These are phyloP conservation scores for Trichoderma aggressivum DNA, from an alignment of 2,329 filamentous ascomycete species.

Conservation along the genomic window DNA sequence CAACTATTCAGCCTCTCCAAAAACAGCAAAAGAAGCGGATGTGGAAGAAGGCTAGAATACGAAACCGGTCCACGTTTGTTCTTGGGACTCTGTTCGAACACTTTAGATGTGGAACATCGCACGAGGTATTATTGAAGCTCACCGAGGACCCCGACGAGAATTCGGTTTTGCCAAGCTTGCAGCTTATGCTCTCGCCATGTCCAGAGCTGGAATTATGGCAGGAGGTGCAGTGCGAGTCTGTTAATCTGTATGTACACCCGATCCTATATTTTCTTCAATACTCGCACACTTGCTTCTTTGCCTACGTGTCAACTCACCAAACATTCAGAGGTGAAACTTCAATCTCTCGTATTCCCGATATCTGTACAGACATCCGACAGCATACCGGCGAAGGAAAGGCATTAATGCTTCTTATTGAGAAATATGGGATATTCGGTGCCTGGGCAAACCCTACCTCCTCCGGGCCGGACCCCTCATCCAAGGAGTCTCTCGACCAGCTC, in stretches of 20 bases:
- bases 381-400: background rate
- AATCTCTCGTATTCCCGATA: background rate
- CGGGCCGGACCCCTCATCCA: background rate
- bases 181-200: background rate
- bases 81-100: constrained; percentile 2
- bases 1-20: background rate
- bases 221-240: background rate
- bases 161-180: background rate
- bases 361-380: background rate
- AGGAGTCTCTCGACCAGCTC: constrained; percentile 15
- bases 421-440: background rate
- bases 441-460: background rate
- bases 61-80: background rate
- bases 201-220: background rate
- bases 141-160: background rate
- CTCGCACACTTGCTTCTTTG: background rate
- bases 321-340: background rate
- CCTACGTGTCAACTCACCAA: background rate
- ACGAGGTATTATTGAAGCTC: background rate
- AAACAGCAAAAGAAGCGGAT: background rate
- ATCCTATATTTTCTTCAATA: too few relatives aligned
- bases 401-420: background rate
- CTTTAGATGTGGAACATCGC: background rate
- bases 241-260: background rate
- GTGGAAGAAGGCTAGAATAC: constrained; percentile 16